Conservation (phyloP, 768 basidiomycete species). For the Lentinula edodes region DNA sequence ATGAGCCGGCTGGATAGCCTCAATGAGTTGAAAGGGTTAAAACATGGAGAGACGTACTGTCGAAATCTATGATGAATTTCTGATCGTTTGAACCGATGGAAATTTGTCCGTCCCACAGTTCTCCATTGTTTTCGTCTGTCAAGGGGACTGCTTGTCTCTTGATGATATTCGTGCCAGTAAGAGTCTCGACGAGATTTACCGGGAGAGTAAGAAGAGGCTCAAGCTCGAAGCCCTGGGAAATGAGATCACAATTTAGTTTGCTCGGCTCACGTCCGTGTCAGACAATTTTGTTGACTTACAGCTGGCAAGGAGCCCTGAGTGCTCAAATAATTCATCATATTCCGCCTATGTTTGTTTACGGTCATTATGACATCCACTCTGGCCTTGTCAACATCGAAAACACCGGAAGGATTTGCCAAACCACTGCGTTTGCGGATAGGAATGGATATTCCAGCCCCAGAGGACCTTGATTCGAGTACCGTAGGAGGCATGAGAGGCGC, state of each 20-base stretch:
- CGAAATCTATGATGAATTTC: not conserved
- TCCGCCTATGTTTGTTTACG: not conserved
- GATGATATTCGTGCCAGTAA: not conserved
- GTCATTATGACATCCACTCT: not conserved
- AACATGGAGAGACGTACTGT: not conserved
- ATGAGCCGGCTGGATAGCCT: not conserved
- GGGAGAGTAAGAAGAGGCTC: not conserved
- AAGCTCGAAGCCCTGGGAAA: not conserved
- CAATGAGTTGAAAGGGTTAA: not conserved
- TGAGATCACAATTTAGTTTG: not conserved
- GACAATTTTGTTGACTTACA: not conserved
- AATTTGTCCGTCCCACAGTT: slow-evolving; percentile 13
- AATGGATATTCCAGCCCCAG: slow-evolving; percentile 1
- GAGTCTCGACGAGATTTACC: not conserved
- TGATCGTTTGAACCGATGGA: not conserved
- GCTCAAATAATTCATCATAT: not conserved
- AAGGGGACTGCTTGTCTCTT: slow-evolving; percentile 26
- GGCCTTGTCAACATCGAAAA: slow-evolving; percentile 3
- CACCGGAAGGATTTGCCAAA: not conserved
- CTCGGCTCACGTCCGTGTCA: no score
- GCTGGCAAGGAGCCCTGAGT: slow-evolving; percentile 1
- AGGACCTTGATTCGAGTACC: not conserved
- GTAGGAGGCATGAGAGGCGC: not conserved
- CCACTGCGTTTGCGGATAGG: slow-evolving; percentile 1
- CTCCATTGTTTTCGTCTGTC: slow-evolving; percentile 27